phyloP scores from a whole-genome alignment of 257 asterid genomes.

The Capsicum baccatum region DNA sequence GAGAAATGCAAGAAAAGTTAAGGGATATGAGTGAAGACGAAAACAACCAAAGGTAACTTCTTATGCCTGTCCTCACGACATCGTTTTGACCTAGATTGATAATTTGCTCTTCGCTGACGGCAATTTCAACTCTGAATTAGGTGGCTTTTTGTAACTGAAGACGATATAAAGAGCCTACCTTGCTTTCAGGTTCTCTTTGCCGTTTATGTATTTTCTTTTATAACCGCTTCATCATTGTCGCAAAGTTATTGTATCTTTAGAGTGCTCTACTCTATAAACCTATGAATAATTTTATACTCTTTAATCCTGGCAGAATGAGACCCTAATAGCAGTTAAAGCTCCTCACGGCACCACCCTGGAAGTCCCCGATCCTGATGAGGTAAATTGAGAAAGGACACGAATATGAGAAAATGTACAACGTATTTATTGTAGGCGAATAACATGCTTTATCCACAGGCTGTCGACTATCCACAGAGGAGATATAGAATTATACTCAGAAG shows the following conservation, averaged over 20 bases:
- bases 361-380: slow-evolving; percentile 99
- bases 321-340: slow-evolving; percentile 89
- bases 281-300: slow-evolving; percentile 20
- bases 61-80: not conserved
- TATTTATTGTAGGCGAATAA: slow-evolving; percentile 35
- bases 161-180: slow-evolving; percentile 77
- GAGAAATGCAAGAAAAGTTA: slow-evolving; percentile 85
- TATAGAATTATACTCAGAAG: slow-evolving; percentile 94
- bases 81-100: slow-evolving; percentile 27
- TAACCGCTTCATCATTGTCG: not conserved
- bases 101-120: slow-evolving; percentile 31
- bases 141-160: slow-evolving; percentile 94
- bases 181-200: slow-evolving; percentile 71
- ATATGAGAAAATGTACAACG: slow-evolving; percentile 28
- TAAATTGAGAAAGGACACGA: slow-evolving; percentile 38
- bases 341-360: slow-evolving; percentile 98
- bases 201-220: slow-evolving; percentile 29
- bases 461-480: slow-evolving; percentile 92
- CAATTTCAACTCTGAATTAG: slow-evolving; percentile 45
- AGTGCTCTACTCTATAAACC: not conserved
- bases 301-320: slow-evolving; percentile 70
- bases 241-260: not conserved
- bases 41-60: slow-evolving; percentile 63
- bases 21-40: slow-evolving; percentile 83
- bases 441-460: slow-evolving; percentile 57